Conservation (phyloP, 805 yeast genomes). For the Yarrowia yakushimensis region DNA sequence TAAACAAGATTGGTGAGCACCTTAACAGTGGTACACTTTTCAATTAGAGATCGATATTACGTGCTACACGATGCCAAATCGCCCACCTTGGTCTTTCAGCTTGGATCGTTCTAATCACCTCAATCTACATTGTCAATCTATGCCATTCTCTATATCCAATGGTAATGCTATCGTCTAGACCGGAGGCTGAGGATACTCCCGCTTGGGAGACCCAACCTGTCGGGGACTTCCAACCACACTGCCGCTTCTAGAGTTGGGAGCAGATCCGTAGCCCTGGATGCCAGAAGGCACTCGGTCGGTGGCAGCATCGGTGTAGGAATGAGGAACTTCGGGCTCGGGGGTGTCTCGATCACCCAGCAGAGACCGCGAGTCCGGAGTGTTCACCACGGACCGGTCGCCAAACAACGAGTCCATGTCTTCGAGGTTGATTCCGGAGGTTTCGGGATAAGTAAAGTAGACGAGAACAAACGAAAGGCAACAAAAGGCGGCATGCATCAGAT, state of each 20-base stretch:
- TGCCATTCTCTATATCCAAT: no score
- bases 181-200: not conserved
- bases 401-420: conserved; percentile 92
- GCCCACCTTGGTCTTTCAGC: no score
- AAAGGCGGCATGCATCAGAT: conserved; percentile 74
- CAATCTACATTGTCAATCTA: no score
- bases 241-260: not conserved
- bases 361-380: conserved; percentile 28
- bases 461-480: conserved; percentile 70
- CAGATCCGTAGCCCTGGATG: conserved; percentile 11
- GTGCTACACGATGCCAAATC: no score
- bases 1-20: no score
- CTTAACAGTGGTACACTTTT: no score
- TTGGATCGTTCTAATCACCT: no score
- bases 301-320: not conserved
- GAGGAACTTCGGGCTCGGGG: conserved; percentile 5
- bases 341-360: not conserved
- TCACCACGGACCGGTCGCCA: conserved; percentile 52
- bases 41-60: no score
- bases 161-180: no score
- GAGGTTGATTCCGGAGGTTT: conserved; percentile 80
- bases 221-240: not conserved
- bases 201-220: not conserved
- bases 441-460: conserved; percentile 75
- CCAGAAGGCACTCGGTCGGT: not conserved